Base-by-base conservation (phyloP, 148 eudicot species). In the Heliosperma pusillum region DNA sequence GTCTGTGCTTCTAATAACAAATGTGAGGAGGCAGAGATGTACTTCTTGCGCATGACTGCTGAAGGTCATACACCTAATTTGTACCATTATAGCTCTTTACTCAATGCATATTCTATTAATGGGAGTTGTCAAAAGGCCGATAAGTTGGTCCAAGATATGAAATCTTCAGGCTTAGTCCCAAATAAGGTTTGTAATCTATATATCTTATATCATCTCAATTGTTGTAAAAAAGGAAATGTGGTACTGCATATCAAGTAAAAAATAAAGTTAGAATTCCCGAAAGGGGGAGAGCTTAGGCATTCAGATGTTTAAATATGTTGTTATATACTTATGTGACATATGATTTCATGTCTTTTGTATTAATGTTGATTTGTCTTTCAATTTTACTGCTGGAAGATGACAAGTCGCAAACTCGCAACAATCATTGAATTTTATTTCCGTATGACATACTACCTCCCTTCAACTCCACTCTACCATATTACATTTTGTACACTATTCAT, bases 61-160 rank as follows among this genome's bases (percentile, higher is more conserved):
- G 98, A 93, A 85, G 98, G 98, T 24, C 87, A 87, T 82, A 75
- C 87, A 79, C 92, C 94, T 24, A 89, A 93, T 81, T 69, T 87
- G 62, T 93, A 84, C 83, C 98, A 93, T 77, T 93, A 89, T 76
- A 87, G 98, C 81, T 89, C 98, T 73, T 87, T 93, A 82, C 86
- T 93, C 52, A 93, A 93, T 87, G 93, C 97, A 36, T 93, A 88
- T 78, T 86, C 98, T 22, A 74, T 69, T 20, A 86, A 82, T 58
- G 92, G 98, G 22, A 82, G 87, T 75, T 85, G 82, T 81, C 79
- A 74, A 76, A 88, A 91, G 84, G 98, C 97, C 71, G 94, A 93
- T 29, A 79, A 81, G 69, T 82, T 93, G 82, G 82, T 91, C 72
- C 74, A 82, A 69, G 88, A 89, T 78, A 86, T 93, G 97, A 89